Conservation (phyloP, 805 yeast species). For the Candida oleophila region DNA sequence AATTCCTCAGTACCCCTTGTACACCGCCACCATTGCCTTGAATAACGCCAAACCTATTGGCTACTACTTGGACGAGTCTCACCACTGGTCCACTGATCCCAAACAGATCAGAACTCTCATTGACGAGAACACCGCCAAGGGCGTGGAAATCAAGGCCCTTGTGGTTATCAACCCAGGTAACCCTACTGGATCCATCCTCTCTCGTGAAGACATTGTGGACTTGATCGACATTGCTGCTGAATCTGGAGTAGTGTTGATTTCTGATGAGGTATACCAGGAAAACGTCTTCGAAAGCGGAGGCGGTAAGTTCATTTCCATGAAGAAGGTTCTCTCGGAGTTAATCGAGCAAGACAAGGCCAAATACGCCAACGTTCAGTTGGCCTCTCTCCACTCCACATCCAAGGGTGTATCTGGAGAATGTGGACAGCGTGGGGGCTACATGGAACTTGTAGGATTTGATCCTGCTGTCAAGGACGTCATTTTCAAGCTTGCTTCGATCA, state of each 20-base stretch:
- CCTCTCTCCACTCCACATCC: constrained; percentile 94
- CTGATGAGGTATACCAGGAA: constrained; percentile 98
- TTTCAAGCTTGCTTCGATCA: constrained; percentile 84
- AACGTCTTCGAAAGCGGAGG: constrained; percentile 57
- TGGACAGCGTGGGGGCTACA: constrained; percentile 99
- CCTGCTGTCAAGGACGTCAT: constrained; percentile 68
- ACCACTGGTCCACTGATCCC: constrained; percentile 83
- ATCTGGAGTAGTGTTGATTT: constrained; percentile 80
- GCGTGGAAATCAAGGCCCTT: constrained; percentile 68
- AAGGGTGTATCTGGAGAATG: constrained; percentile 98
- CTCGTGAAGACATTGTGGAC: constrained; percentile 62
- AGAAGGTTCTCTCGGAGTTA: constrained; percentile 69
- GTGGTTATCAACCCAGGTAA: constrained; percentile 98
- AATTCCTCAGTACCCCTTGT: constrained; percentile 96
- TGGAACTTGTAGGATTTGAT: constrained; percentile 86
- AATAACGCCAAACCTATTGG: constrained; percentile 82
- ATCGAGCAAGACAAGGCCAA: constrained; percentile 51
- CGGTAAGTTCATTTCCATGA: constrained; percentile 82
- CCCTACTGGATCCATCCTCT: constrained; percentile 90
- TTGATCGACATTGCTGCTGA: constrained; percentile 80
- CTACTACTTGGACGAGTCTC: constrained; percentile 77
- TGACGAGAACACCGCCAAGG: constrained; percentile 45
- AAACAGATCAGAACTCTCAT: constrained; percentile 58
- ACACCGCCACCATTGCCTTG: constrained; percentile 90
- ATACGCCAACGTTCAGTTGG: constrained; percentile 77